Conservation (phyloP, 148 eudicot species). For the Spergularia bocconei region DNA sequence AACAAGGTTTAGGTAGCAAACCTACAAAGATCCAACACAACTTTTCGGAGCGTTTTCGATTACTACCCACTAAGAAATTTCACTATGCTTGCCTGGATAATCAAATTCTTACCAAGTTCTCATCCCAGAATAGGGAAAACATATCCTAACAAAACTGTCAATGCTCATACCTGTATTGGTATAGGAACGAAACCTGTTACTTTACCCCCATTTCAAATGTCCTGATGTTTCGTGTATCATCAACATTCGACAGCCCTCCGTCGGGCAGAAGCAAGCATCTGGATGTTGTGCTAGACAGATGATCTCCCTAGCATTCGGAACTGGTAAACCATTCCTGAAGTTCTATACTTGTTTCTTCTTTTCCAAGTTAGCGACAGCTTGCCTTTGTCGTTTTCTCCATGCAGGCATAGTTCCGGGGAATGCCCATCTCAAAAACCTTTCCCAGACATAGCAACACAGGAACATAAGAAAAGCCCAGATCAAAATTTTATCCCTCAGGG, state of each 20-base stretch:
- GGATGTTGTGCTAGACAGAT: not conserved
- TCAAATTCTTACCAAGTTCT: not conserved
- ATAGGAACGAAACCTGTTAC: not conserved
- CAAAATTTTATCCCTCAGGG: conserved; percentile 68
- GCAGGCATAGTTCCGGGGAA: conserved; percentile 92
- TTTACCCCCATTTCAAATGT: not conserved
- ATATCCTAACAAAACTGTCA: conserved; percentile 26
- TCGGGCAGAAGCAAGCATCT: conserved; percentile 1
- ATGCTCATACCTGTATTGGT: not conserved
- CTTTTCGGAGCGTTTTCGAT: conserved; percentile 1
- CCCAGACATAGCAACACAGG: conserved; percentile 73
- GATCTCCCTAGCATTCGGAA: not conserved
- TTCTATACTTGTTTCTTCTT: conserved; percentile 34
- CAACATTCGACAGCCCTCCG: not conserved
- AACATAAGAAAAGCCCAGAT: conserved; percentile 77
- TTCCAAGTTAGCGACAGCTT: conserved; percentile 46
- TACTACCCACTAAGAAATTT: not conserved
- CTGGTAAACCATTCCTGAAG: not conserved
- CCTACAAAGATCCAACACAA: not conserved
- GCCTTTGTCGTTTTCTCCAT: conserved; percentile 63
- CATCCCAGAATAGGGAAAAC: conserved; percentile 9
- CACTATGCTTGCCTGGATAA: not conserved
- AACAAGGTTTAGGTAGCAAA: not conserved
- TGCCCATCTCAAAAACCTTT: conserved; percentile 77
- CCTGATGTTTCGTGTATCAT: not conserved